phyloP scores from a whole-genome alignment of 306 rosid species.

The Lotus japonicus region DNA sequence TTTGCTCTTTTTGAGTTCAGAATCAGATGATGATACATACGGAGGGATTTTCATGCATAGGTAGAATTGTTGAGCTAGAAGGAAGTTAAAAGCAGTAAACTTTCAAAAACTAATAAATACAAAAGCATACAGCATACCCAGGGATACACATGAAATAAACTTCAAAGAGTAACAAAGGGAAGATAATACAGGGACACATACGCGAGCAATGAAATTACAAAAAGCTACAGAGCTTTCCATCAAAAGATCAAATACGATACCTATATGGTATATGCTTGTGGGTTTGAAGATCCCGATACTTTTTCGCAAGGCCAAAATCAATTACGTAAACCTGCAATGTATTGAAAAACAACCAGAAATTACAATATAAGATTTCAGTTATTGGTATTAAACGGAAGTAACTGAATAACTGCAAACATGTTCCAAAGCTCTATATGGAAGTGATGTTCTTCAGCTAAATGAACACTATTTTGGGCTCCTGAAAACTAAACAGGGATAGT shows the following conservation, averaged over 20 bases:
- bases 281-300: slow-evolving; percentile 93
- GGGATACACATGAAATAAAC: background rate
- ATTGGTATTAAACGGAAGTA: background rate
- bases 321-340: slow-evolving; percentile 74
- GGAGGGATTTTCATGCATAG: background rate
- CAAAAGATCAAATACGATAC: slow-evolving; percentile 37
- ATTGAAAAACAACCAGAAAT: too few species aligned
- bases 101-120: background rate
- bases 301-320: slow-evolving; percentile 97
- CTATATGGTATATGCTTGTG: slow-evolving; percentile 98
- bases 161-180: background rate
- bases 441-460: too few species aligned
- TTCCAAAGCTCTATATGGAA: too few species aligned
- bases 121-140: background rate
- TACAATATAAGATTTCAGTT: too few species aligned
- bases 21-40: background rate
- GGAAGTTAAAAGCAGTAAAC: background rate
- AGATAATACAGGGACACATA: background rate
- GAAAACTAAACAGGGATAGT: too few species aligned
- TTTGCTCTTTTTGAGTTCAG: too few species aligned
- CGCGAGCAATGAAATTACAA: slow-evolving; percentile 15
- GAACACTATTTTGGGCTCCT: too few species aligned
- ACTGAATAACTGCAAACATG: background rate
- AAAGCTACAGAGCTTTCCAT: background rate
- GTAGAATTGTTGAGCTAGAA: background rate